Percentiles rank a stretch among this genome's conserved stretches.
phyloP scores from a whole-genome alignment of 1,284 basidiomycete species.

The Ustilago nuda region DNA sequence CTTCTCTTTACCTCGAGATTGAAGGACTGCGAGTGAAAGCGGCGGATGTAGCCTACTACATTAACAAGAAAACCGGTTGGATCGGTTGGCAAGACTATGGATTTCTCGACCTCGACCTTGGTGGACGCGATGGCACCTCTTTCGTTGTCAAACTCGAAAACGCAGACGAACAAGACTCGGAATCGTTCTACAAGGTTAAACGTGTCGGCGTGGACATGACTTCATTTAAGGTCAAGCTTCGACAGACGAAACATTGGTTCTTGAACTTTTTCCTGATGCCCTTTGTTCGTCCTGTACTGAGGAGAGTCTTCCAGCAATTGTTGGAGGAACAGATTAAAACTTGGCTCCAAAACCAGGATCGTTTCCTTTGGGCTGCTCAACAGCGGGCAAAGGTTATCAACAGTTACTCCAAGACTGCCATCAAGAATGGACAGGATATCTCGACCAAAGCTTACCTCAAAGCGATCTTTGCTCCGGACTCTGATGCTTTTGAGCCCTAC shows the following conservation, averaged over 20 bases:
- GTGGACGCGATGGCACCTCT: constrained; percentile 69
- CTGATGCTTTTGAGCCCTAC: constrained; percentile 58
- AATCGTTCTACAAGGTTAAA: constrained; percentile 72
- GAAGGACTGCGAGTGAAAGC: constrained; percentile 71
- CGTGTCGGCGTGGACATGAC: constrained; percentile 71
- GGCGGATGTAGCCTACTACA: constrained; percentile 71
- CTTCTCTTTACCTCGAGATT: constrained; percentile 70
- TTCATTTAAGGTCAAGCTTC: constrained; percentile 63
- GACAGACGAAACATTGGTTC: constrained; percentile 61
- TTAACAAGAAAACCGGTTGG: constrained; percentile 69
- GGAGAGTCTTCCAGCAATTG: constrained; percentile 57
- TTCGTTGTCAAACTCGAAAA: constrained; percentile 72
- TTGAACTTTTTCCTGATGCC: constrained; percentile 66
- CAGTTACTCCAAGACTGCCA: constrained; percentile 56
- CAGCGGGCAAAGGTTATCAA: constrained; percentile 71
- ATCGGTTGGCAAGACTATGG: constrained; percentile 71
- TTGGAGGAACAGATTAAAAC: constrained; percentile 69
- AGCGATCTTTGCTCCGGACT: constrained; percentile 70
- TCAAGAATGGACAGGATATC: constrained; percentile 63
- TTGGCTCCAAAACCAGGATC: constrained; percentile 58
- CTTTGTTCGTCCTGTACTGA: constrained; percentile 57
- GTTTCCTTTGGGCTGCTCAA: constrained; percentile 69
- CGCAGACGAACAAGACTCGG: constrained; percentile 70
- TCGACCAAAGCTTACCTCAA: constrained; percentile 71
- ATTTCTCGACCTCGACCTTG: constrained; percentile 71